Evolutionary conservation across 2,329 filamentous ascomycete genomes (phyloP), one percentile per base, ranked within the genome.

Genomic region (Botrytis aclada): DNA sequence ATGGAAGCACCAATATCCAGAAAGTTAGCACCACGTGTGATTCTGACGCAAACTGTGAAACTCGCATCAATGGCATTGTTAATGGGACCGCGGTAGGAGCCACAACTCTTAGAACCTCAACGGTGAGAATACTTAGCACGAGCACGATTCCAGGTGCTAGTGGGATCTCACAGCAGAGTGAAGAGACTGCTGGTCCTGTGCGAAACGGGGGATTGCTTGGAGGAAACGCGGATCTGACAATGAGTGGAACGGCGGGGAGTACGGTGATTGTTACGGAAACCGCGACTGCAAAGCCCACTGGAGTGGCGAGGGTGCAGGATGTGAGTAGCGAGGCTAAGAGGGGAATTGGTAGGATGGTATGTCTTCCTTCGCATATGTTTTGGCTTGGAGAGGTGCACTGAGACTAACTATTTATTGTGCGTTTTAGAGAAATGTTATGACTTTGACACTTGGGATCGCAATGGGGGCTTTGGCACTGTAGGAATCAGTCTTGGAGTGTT

Each of bases 211-310:
- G 47, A 37, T 32, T 69, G 5, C 47, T 69, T 2, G 65, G 47
- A 20, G 65, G 65, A 25, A 69, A 41, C 32, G 65, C 47, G 16
- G n/a, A 41, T 41, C 43, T 69, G 34, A 12, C 65, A 29, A n/a
- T 25, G 37, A 56, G 65, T 69, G 65, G 65, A 14, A 69, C 47
- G n/a, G 47, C 20, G 12, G 65, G 65, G n/a, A 69, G 37, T 32
- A 56, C 65, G 6, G 65, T 69, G 37, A 37, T 56, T 58, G 65
- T 69, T 9, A 69, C 65, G 10, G 34, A 29, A 25, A 37, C 37
- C 10, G n/a, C 47, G 29, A 18, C 37, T 39, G 64, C 14, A n/a
- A 67, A 47, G 5, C 32, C 64, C 39, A 63, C 60, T 12, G 61
- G 37, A 3, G 37, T 18, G 25, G 61, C 61, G 10, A 69, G 54